Percentiles rank a stretch among this genome's conserved stretches.
These are phyloP conservation scores for Emergomyces africanus DNA, from an alignment of 2,329 filamentous ascomycete genomes.

Conservation along the genomic window DNA sequence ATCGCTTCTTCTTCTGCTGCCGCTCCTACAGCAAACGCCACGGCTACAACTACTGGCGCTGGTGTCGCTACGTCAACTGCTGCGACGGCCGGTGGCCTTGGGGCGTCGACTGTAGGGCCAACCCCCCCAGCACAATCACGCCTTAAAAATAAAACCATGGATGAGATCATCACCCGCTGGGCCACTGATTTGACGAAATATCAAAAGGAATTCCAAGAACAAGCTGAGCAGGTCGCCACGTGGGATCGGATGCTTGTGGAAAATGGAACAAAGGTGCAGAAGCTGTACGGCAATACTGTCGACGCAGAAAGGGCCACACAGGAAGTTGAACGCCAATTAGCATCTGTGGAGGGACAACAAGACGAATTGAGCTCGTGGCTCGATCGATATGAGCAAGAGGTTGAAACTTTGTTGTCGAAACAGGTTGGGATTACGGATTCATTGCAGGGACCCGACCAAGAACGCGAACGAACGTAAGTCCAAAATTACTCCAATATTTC, in stretches of 20 bases:
- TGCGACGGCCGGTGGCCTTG: slow-evolving; percentile 33
- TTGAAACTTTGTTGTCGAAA: slow-evolving; percentile 75
- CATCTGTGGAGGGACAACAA: slow-evolving; percentile 82
- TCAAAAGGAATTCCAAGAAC: slow-evolving; percentile 88
- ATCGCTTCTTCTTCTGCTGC: slow-evolving; percentile 21
- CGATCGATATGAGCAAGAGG: slow-evolving; percentile 80
- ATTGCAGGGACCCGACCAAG: slow-evolving; percentile 79
- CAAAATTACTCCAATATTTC: background rate
- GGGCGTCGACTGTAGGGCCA: slow-evolving; percentile 67
- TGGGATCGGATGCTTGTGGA: slow-evolving; percentile 92
- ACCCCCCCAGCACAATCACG: slow-evolving; percentile 69
- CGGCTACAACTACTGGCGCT: slow-evolving; percentile 18
- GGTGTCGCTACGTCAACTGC: slow-evolving; percentile 20
- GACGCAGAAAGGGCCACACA: slow-evolving; percentile 87
- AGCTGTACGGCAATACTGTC: slow-evolving; percentile 80
- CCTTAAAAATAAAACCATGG: slow-evolving; percentile 97
- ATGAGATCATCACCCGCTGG: slow-evolving; percentile 96
- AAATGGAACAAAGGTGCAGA: slow-evolving; percentile 90
- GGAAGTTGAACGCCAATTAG: slow-evolving; percentile 86
- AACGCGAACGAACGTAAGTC: slow-evolving; percentile 76
- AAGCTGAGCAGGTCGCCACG: slow-evolving; percentile 71
- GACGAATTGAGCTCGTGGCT: slow-evolving; percentile 80
- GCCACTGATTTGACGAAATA: slow-evolving; percentile 91
- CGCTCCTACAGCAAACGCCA: slow-evolving; percentile 20
- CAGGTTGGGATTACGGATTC: slow-evolving; percentile 64